Evolutionary conservation across 768 basidiomycete genomes (phyloP).

Genomic region (Daedaleopsis nitida): DNA sequence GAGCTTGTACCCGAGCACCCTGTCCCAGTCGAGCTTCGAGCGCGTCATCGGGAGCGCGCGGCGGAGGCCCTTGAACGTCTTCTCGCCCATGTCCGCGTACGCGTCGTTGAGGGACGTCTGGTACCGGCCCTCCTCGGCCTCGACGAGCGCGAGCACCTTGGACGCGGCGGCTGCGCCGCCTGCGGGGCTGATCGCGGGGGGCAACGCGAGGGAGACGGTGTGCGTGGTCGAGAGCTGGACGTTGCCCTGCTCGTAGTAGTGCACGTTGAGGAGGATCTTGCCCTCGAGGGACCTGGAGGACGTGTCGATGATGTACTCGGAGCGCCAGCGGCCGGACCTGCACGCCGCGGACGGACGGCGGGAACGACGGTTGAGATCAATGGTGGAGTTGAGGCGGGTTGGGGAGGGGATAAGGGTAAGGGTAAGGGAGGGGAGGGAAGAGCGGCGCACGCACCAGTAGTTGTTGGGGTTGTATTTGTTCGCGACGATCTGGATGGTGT

Average conservation of each 20-base stretch:
- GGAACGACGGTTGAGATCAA: no score
- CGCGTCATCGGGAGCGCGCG: constrained; percentile 90
- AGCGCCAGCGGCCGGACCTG: constrained; percentile 96
- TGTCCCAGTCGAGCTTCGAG: constrained; percentile 96
- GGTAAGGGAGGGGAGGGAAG: neutral
- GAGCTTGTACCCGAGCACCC: constrained; percentile 72
- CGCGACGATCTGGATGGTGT: constrained; percentile 82
- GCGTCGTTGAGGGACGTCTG: constrained; percentile 79
- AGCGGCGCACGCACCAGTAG: constrained; percentile 67
- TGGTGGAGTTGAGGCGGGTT: neutral
- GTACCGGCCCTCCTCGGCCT: constrained; percentile 77
- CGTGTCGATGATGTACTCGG: constrained; percentile 77
- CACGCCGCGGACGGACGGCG: neutral
- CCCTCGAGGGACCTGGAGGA: constrained; percentile 66
- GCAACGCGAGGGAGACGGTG: constrained; percentile 62
- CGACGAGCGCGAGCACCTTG: constrained; percentile 80
- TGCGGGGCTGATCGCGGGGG: constrained; percentile 55
- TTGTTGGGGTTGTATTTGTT: constrained; percentile 95
- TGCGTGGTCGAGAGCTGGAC: constrained; percentile 88
- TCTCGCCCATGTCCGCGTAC: constrained; percentile 90
- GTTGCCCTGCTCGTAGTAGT: constrained; percentile 98
- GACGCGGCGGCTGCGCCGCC: constrained; percentile 55
- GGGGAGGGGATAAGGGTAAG: neutral
- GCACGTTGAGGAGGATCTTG: constrained; percentile 79
- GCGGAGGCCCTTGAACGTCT: constrained; percentile 89